Percentiles rank a stretch among this genome's conserved stretches.
These are phyloP conservation scores for Sisymbrium altissimum DNA, from an alignment of 345 rosid species.

Conservation along the genomic window DNA sequence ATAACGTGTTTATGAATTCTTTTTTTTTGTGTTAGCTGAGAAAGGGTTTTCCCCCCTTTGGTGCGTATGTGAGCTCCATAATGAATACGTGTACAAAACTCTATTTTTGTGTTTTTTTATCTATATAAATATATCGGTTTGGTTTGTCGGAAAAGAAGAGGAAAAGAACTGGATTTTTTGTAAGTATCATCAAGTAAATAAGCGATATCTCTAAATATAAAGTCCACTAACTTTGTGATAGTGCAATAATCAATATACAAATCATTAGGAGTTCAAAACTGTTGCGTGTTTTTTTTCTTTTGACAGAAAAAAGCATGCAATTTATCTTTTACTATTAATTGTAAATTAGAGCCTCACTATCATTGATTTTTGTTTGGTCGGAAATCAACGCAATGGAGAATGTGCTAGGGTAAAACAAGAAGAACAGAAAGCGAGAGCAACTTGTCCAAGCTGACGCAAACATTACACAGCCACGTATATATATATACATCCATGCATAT, in stretches of 20 bases:
- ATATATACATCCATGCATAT: neutral
- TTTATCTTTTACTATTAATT: neutral
- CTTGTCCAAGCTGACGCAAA: constrained; percentile 25
- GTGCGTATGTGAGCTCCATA: constrained; percentile 26
- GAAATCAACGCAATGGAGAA: constrained; percentile 2
- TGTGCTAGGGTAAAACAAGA: neutral
- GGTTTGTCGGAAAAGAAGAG: constrained; percentile 34
- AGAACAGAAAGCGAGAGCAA: neutral
- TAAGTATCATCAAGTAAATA: constrained; percentile 13
- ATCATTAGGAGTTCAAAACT: constrained; percentile 15
- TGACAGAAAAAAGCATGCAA: neutral
- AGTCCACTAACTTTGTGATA: constrained; percentile 22
- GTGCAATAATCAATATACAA: neutral
- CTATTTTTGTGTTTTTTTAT: neutral
- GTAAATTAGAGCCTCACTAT: neutral
- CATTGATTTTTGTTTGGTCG: constrained; percentile 9
- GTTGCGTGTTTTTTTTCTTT: neutral
- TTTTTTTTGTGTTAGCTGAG: constrained; percentile 6
- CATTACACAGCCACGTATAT: constrained; percentile 18
- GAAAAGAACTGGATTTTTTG: neutral
- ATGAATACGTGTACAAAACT: constrained; percentile 35
- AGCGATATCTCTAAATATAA: constrained; percentile 4
- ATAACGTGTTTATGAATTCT: constrained; percentile 1
- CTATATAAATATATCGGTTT: constrained; percentile 14
- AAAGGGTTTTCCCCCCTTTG: neutral